Conservation (phyloP, 2,329 filamentous ascomycete genomes). For the Gnomoniopsis smithogilvyi region DNA sequence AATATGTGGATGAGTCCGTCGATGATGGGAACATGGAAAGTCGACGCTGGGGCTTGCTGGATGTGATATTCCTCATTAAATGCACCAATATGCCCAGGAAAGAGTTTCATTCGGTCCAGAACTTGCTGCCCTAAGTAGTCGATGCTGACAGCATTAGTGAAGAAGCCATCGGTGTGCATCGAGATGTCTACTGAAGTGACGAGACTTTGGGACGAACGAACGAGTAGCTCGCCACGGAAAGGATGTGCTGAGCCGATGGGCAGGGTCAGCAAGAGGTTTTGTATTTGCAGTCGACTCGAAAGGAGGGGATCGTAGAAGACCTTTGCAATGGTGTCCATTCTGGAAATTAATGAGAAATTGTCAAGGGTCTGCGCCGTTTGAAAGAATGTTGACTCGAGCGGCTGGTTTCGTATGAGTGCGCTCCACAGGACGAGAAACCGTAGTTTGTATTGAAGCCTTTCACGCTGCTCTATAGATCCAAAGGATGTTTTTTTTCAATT, state of each 20-base stretch:
- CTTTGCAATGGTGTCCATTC: not conserved
- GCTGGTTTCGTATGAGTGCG: too few species aligned
- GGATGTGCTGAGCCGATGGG: not conserved
- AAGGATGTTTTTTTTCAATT: too few species aligned
- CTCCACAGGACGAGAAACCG: too few species aligned
- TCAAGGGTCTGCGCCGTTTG: too few species aligned
- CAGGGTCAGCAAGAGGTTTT: not conserved
- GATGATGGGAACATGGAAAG: not conserved
- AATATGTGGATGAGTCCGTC: not conserved
- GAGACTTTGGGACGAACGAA: not conserved
- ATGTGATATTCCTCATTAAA: not conserved
- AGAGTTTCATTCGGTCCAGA: not conserved
- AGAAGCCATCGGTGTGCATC: not conserved
- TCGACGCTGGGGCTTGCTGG: not conserved
- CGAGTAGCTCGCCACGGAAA: not conserved
- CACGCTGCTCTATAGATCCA: too few species aligned
- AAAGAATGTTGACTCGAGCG: too few species aligned
- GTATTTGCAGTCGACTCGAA: not conserved
- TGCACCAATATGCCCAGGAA: not conserved
- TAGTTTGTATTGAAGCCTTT: too few species aligned
- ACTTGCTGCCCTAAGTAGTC: not conserved
- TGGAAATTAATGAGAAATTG: too few species aligned
- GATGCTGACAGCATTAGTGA: not conserved
- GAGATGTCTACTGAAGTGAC: not conserved
- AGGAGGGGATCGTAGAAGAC: not conserved